Evolutionary conservation across 2,329 filamentous ascomycete species (phyloP), one percentile per base, ranked within the genome.

Genomic region (Aspergillus cejpii): DNA sequence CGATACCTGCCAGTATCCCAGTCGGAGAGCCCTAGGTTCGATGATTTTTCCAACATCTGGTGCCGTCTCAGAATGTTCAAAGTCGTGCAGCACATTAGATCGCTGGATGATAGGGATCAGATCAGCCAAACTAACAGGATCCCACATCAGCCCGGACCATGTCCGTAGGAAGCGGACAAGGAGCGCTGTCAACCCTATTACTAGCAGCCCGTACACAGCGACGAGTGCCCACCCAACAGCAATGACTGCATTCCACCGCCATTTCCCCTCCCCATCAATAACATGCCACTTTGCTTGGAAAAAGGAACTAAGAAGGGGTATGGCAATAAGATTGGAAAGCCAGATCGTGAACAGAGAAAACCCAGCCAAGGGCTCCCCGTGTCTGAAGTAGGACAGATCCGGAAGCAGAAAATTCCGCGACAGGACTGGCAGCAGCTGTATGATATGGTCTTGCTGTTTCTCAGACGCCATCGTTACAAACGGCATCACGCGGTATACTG

Each of bases 1-100:
- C 14, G 81, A 80, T 20, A 82, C 80, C 47, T 79, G 79, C 87
- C 90, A 96, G 66, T 94, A 94, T 5, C 90, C 88, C n/a, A 96
- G 75, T 36, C 85, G 77, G 55, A 91, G 82, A 4, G 77, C 71
- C 51, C 79, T 79, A 12, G 64, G 49, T 74, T 78, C 57, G 73
- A 77, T 39, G 67, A 71, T 34, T 78, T 74, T 50, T 74, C 55
- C 49, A 0, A 68, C 65, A 4, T 63, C 53, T 3, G 59, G 57
- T 34, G 80, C 74, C 0, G 80, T 78, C 56, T 90, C 84, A 0
- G 83, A 81, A 3, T 80, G 79, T 10, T 78, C 74, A 64, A 89
- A 94, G 57, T 85, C 84, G 17, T 74, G 72, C 39, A 89, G 75
- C 14, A 84, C 80, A 64, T 94, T 95, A 52, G 87, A 90, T 48